These are phyloP conservation scores for Lecanicillium sp. DNA, from an alignment of 2,329 filamentous ascomycete genomes.

Conservation along the genomic window DNA sequence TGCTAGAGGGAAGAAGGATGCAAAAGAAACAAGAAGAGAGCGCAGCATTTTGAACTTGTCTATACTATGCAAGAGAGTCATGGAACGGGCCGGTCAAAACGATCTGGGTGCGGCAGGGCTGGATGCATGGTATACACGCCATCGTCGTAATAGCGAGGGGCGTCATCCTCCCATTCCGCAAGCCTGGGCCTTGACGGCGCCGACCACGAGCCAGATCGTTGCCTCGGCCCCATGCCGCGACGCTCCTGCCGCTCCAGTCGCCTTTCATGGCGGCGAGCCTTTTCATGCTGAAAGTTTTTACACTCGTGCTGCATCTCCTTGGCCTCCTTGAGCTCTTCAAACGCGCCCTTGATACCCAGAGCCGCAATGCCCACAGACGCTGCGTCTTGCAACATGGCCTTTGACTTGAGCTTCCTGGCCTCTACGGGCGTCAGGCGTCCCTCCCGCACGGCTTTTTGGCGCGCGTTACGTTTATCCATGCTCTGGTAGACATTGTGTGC, in stretches of 20 bases:
- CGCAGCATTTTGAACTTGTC: too few relatives aligned
- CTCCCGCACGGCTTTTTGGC: conserved; percentile 45
- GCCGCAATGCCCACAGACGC: conserved; percentile 51
- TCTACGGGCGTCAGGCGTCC: conserved; percentile 42
- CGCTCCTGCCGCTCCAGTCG: conserved; percentile 30
- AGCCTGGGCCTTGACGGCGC: conserved; percentile 26
- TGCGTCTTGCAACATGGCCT: conserved; percentile 47
- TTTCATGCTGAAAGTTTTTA: conserved; percentile 41
- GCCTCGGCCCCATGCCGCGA: conserved; percentile 24
- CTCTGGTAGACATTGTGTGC: conserved; percentile 50
- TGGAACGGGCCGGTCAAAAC: background rate
- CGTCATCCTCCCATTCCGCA: conserved; percentile 29
- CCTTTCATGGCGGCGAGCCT: conserved; percentile 38
- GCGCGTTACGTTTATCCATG: conserved; percentile 46
- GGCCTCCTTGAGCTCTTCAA: conserved; percentile 48
- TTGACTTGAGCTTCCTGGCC: conserved; percentile 49
- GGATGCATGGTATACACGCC: conserved; percentile 29
- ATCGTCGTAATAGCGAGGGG: conserved; percentile 37
- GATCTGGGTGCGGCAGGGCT: conserved; percentile 1
- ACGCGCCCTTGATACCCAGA: conserved; percentile 47
- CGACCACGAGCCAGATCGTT: conserved; percentile 36
- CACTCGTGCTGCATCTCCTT: conserved; percentile 40
- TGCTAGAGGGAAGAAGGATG: background rate
- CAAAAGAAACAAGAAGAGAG: conserved; percentile 1
- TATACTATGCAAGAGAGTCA: too few relatives aligned